These are phyloP conservation scores for Lipomyces kockii DNA, from an alignment of 805 yeast genomes.

Conservation along the genomic window DNA sequence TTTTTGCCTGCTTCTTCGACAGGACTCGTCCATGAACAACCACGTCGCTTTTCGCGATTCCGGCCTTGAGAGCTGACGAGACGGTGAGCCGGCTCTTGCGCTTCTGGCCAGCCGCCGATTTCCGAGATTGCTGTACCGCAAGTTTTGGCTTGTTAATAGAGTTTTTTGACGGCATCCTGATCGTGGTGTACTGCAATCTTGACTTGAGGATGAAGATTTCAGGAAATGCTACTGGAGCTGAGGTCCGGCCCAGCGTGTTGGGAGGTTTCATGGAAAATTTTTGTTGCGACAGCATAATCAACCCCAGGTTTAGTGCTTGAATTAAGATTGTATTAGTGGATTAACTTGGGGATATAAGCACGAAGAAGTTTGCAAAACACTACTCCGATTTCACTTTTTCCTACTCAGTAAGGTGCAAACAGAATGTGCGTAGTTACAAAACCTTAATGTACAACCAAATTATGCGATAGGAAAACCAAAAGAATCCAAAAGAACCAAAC, in stretches of 20 bases:
- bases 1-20: slow-evolving; percentile 77
- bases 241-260: not conserved
- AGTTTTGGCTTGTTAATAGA: slow-evolving; percentile 75
- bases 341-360: too few species aligned
- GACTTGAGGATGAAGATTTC: not conserved
- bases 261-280: not conserved
- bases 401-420: too few species aligned
- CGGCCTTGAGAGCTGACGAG: slow-evolving; percentile 34
- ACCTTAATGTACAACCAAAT: not conserved
- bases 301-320: too few species aligned
- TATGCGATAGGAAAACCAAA: not conserved
- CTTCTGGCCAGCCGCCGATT: slow-evolving; percentile 36
- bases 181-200: not conserved
- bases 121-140: slow-evolving; percentile 59
- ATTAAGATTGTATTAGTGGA: too few species aligned
- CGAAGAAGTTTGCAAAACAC: not conserved
- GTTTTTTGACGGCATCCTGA: slow-evolving; percentile 76
- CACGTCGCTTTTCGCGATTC: slow-evolving; percentile 8
- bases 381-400: too few species aligned
- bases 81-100: slow-evolving; percentile 27
- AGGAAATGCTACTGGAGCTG: not conserved
- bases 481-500: slow-evolving; percentile 5
- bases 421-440: not conserved
- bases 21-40: slow-evolving; percentile 47
- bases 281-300: too few species aligned